Evolutionary conservation across 1,139 yeast species (phyloP).

Genomic region (Pichia kudriavzevii): DNA sequence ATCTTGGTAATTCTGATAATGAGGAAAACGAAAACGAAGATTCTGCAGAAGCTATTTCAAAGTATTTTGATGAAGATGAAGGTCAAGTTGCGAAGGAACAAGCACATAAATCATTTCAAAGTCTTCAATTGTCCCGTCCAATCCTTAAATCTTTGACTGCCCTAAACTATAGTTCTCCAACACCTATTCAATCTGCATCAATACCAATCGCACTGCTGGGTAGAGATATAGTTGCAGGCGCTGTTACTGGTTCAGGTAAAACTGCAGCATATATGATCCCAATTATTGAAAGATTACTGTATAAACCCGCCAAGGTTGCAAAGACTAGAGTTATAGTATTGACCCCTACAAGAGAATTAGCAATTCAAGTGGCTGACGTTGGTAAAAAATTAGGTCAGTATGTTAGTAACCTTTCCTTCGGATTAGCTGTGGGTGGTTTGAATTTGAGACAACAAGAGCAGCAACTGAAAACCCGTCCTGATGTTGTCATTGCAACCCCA

Average conservation of each 20-base stretch:
- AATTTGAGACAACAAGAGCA: conserved; percentile 93
- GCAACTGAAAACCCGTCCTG: conserved; percentile 85
- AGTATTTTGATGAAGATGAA: conserved; percentile 56
- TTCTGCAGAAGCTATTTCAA: conserved; percentile 63
- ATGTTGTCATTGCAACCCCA: conserved; percentile 93
- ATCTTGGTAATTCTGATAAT: conserved; percentile 28
- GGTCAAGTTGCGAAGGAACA: conserved; percentile 37
- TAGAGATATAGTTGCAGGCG: conserved; percentile 97
- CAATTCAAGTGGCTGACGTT: conserved; percentile 92
- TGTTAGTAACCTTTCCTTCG: conserved; percentile 69
- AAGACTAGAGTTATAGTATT: conserved; percentile 85
- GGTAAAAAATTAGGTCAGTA: conserved; percentile 78
- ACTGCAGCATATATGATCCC: conserved; percentile 98
- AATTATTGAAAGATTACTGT: conserved; percentile 81
- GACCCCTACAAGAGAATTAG: conserved; percentile 96
- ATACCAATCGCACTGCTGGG: conserved; percentile 91
- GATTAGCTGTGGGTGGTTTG: conserved; percentile 96
- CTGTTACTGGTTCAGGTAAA: conserved; percentile 98
- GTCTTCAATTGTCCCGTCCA: conserved; percentile 82
- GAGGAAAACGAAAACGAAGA: conserved; percentile 39
- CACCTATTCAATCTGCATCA: conserved; percentile 90
- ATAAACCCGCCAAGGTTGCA: conserved; percentile 78
- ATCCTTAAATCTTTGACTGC: conserved; percentile 73
- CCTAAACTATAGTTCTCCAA: conserved; percentile 76
- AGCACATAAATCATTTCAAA: conserved; percentile 59